phyloP scores from a whole-genome alignment of 768 basidiomycete species.

The Mycena sanguinolenta region DNA sequence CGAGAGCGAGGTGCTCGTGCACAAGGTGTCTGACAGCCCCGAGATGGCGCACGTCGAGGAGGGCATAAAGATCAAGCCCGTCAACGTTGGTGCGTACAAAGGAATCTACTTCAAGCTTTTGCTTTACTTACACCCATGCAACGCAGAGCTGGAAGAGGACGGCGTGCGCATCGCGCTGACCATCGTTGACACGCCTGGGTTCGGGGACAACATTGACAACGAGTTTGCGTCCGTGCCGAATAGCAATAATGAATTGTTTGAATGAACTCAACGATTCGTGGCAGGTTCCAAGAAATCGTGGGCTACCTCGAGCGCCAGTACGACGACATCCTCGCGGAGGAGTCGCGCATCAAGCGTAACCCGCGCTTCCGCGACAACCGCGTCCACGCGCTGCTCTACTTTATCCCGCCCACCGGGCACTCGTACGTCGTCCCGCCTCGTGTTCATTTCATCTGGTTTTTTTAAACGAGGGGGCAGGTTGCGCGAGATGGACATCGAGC shows the following conservation, averaged over 20 bases:
- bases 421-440: constrained; percentile 72
- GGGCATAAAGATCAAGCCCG: constrained; percentile 94
- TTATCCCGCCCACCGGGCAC: constrained; percentile 98
- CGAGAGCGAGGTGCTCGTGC: constrained; percentile 91
- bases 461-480: constrained; percentile 59
- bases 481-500: constrained; percentile 98
- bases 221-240: constrained; percentile 87
- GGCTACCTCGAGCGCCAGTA: constrained; percentile 98
- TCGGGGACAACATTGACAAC: constrained; percentile 99
- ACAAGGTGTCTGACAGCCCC: constrained; percentile 88
- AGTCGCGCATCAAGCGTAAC: constrained; percentile 99
- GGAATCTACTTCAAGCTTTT: neutral
- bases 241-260: too few relatives aligned
- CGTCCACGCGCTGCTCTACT: constrained; percentile 96
- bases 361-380: constrained; percentile 99
- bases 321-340: constrained; percentile 98
- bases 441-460: too few relatives aligned
- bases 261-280: constrained; percentile 2
- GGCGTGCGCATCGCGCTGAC: constrained; percentile 98
- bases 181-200: constrained; percentile 98
- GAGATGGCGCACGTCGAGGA: constrained; percentile 94
- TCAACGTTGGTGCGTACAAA: constrained; percentile 85
- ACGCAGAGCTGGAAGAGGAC: constrained; percentile 94
- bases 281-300: constrained; percentile 96
- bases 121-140: neutral